Evolutionary conservation across 257 asterid species (phyloP).

Genomic region (Cynanchum wilfordii): DNA sequence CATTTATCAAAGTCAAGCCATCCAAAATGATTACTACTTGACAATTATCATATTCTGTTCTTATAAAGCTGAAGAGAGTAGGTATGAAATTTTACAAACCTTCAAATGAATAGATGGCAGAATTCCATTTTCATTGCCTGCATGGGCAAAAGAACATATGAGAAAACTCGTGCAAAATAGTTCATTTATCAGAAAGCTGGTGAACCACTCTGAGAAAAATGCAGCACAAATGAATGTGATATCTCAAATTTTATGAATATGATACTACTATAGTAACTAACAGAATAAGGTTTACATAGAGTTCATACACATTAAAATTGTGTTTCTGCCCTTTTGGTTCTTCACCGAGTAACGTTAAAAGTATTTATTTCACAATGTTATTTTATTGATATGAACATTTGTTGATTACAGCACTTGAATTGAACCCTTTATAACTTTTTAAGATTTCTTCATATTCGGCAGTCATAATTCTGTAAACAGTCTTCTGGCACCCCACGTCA

Average conservation of each 20-base stretch:
- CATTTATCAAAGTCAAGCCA: not conserved
- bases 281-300: not conserved
- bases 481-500: too few relatives aligned
- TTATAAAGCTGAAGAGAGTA: not conserved
- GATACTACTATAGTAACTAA: not conserved
- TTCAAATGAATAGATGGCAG: slow-evolving; percentile 26
- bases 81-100: slow-evolving; percentile 17
- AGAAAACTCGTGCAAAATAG: not conserved
- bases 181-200: not conserved
- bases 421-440: not conserved
- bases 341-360: not conserved
- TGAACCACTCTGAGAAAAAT: not conserved
- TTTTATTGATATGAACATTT: not conserved
- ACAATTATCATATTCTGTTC: not conserved
- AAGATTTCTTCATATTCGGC: not conserved
- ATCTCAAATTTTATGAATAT: not conserved
- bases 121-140: slow-evolving; percentile 35
- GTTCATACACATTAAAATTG: not conserved
- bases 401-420: not conserved
- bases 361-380: not conserved
- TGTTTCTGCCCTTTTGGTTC: not conserved
- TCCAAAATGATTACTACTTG: not conserved
- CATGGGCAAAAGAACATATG: slow-evolving; percentile 5
- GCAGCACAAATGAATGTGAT: not conserved
- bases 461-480: not conserved